Evolutionary conservation across 495 filamentous ascomycete species (phyloP).

Genomic region (Immersiella caudata): DNA sequence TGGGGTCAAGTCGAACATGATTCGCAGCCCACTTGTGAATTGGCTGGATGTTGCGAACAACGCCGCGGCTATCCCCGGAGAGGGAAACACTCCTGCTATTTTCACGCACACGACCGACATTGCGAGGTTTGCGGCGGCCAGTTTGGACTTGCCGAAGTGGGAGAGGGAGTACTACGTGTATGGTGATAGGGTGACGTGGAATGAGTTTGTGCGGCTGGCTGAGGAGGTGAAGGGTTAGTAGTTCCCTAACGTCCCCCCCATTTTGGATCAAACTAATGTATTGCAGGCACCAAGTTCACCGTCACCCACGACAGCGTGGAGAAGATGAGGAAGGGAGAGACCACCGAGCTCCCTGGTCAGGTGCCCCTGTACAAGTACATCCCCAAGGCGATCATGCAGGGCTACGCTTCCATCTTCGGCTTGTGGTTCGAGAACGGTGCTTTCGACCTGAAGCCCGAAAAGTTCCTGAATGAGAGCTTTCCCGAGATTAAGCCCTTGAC

Average conservation of each 20-base stretch:
- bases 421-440: conserved; percentile 32
- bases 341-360: conserved; percentile 51
- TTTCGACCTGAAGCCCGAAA: conserved; percentile 33
- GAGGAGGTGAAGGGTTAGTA: conserved; percentile 52
- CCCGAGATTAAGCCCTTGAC: conserved; percentile 10
- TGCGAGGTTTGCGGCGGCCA: conserved; percentile 51
- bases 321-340: conserved; percentile 47
- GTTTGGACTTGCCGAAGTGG: conserved; percentile 52
- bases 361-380: conserved; percentile 34
- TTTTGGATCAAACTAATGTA: not conserved
- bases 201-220: conserved; percentile 48
- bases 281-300: conserved; percentile 51
- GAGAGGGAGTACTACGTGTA: conserved; percentile 45
- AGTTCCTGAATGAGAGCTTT: conserved; percentile 16
- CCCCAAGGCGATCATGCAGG: conserved; percentile 41
- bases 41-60: conserved; percentile 46
- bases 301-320: conserved; percentile 54
- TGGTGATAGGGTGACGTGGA: conserved; percentile 54
- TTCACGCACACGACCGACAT: conserved; percentile 60
- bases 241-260: not conserved
- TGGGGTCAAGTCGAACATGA: conserved; percentile 44
- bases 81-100: conserved; percentile 49
- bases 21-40: conserved; percentile 46
- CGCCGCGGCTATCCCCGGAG: conserved; percentile 55
- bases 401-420: conserved; percentile 38